Evolutionary conservation across 306 rosid species (phyloP).

Genomic region (Dryas octopetala): DNA sequence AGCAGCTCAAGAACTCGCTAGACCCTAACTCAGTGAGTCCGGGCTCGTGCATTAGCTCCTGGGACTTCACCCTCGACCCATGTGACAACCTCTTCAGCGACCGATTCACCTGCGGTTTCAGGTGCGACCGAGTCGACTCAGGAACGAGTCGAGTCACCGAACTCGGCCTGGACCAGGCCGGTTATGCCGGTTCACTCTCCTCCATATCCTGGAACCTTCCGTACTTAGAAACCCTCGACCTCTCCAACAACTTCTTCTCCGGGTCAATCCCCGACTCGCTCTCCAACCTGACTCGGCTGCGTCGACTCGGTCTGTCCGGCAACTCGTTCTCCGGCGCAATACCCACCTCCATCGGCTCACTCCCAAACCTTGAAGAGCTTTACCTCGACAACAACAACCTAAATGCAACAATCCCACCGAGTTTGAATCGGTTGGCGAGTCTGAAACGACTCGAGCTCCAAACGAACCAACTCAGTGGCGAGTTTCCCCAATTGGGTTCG

Average conservation of each 20-base stretch:
- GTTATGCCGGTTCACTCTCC: conserved; percentile 55
- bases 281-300: conserved; percentile 54
- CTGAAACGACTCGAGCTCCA: conserved; percentile 65
- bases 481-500: conserved; percentile 44
- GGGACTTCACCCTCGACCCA: conserved; percentile 79
- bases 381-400: conserved; percentile 67
- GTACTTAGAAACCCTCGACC: conserved; percentile 62
- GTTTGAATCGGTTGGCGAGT: conserved; percentile 33
- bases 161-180: conserved; percentile 80
- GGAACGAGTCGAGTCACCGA: conserved; percentile 62
- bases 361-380: conserved; percentile 55
- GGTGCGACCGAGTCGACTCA: conserved; percentile 57
- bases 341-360: conserved; percentile 50
- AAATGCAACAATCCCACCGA: conserved; percentile 48
- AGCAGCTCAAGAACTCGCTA: conserved; percentile 47
- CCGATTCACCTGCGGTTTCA: conserved; percentile 72
- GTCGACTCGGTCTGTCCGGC: conserved; percentile 56
- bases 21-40: conserved; percentile 41
- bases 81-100: conserved; percentile 76
- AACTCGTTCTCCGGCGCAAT: conserved; percentile 63
- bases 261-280: conserved; percentile 54
- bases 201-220: conserved; percentile 62
- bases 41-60: conserved; percentile 61
- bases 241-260: conserved; percentile 65
- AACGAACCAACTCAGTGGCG: conserved; percentile 51